These are phyloP conservation scores for Collybia sp. DNA, from an alignment of 768 basidiomycete genomes.

Conservation along the genomic window DNA sequence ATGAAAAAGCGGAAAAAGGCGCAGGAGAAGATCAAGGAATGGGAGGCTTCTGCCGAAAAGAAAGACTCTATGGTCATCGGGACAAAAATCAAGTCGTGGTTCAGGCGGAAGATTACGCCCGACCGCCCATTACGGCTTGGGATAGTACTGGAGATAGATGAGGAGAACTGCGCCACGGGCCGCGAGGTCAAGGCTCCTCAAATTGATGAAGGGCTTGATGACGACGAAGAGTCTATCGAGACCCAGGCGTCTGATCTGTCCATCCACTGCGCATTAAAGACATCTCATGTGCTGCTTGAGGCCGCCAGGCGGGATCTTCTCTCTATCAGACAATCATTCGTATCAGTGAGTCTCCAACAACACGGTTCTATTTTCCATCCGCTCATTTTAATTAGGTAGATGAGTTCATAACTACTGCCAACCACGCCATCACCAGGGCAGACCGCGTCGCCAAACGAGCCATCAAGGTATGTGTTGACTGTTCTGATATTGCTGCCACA, in stretches of 20 bases:
- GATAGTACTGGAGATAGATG: constrained; percentile 36
- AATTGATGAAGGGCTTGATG: constrained; percentile 1
- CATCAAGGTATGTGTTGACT: constrained; percentile 38
- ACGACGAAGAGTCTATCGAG: not conserved
- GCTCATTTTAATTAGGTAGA: constrained; percentile 37
- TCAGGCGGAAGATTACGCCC: constrained; percentile 50
- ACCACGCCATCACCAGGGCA: constrained; percentile 51
- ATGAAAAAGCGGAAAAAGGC: constrained; percentile 37
- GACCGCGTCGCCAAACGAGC: constrained; percentile 54
- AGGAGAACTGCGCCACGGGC: constrained; percentile 33
- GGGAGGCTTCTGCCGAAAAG: constrained; percentile 18
- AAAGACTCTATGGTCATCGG: constrained; percentile 24
- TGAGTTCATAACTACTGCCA: constrained; percentile 47
- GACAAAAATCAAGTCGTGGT: constrained; percentile 56
- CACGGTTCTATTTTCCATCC: constrained; percentile 5
- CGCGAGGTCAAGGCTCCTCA: constrained; percentile 24
- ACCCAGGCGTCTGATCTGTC: constrained; percentile 7
- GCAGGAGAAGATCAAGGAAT: constrained; percentile 26
- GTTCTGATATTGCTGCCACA: constrained; percentile 1
- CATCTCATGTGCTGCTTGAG: constrained; percentile 43
- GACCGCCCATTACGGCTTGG: constrained; percentile 32
- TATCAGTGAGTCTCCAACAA: constrained; percentile 35
- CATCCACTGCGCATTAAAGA: constrained; percentile 36
- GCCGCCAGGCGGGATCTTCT: constrained; percentile 54
- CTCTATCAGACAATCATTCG: constrained; percentile 48